Base-by-base conservation (phyloP, 75 land plant species). In the Pinus tabuliformis region DNA sequence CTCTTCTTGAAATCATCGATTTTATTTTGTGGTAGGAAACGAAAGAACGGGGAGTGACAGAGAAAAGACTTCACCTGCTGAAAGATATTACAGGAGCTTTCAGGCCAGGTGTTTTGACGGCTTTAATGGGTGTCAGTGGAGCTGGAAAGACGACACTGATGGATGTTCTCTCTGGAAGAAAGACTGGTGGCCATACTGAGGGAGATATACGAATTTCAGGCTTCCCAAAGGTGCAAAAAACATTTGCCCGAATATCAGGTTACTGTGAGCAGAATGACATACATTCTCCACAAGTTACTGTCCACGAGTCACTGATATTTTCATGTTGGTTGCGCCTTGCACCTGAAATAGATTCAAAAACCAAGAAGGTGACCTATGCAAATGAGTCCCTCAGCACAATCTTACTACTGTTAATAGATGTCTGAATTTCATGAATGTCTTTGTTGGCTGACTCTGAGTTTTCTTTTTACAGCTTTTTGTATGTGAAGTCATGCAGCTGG, bases 81-180 rank as follows among this genome's bases (percentile, higher is more conserved):
- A 71, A 78, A 15, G 85, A 79, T 22, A 86, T 91, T 45, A 90
- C 90, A 3, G 92, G 92, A 49, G 86, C 92, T 60, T 94, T 94
- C 72, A 76, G 94, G 33, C 97, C 97, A 28, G 94, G 97, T 30
- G 86, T 91, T 36, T 77, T 94, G 24, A 91, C 97, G 15, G 94
- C 94, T 22, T 76, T 94, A 14, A 90, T 94, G 90, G 94, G 97
- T 63, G 91, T 94, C 26, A 94, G 97, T 82, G 97, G 97, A 5
- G 94, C 97, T n/a, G 97, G 97, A 70, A 94, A 94, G 82, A 91
- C 96, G 3, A 93, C 96, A 9, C 84, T 93, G 57, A 93, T 93
- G 93, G 96, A 93, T 80, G 96, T 93, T 59, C 72, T 93, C 11
- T 93, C 96, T 45, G 96, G 94, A 64, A 76, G 94, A 71, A 93